Base-by-base conservation (phyloP, 1,284 basidiomycete genomes). In the Puccinia sorghi region DNA sequence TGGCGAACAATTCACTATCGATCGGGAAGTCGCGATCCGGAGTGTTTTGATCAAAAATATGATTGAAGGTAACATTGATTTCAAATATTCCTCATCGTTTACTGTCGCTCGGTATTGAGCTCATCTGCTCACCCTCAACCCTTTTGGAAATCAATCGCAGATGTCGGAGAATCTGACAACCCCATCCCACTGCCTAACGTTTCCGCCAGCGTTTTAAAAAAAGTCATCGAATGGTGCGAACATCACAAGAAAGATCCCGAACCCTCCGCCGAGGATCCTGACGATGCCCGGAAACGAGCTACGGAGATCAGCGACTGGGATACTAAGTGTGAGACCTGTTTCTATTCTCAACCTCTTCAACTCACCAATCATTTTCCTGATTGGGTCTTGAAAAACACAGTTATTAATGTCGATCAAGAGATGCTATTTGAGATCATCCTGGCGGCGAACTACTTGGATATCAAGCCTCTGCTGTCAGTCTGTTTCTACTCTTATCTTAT, bases 271-370 rank as follows among this genome's bases (percentile, higher is more conserved):
- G 86, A 87, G 76, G 86, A 87, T 63, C 93, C 94, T 82, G 88
- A 91, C 79, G 92, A 94, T 82, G 88, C 89, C 81, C 91, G 96
- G 85, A 95, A 96, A 86, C 91, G 95, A 85, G 95, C 94, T 13
- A 94, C 94, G 39, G 97, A 99, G 83, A 98, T 99, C 85, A 91
- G 90, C 82, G 97, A 99, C 85, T 99, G 97, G 97, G 97, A 99
- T 86, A 92, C 94, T 84, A 97, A 97, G 87, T 79, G 77, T 79
- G 25, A 56, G 69, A 64, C n/a, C 27, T 20, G 25, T 3, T 46
- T 32, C 27, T 11, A 6, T 32, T 27, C 46, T 52, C 27, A 39
- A 39, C 7, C 20, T 39, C 39, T 9, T 41, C 32, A 20, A 41
- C 7, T 22, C 20, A 41, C 17, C 6, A 1, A n/a, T 37, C 20